Base-by-base conservation (phyloP, 495 filamentous ascomycete genomes). In the Beverwykella pulmonaria region DNA sequence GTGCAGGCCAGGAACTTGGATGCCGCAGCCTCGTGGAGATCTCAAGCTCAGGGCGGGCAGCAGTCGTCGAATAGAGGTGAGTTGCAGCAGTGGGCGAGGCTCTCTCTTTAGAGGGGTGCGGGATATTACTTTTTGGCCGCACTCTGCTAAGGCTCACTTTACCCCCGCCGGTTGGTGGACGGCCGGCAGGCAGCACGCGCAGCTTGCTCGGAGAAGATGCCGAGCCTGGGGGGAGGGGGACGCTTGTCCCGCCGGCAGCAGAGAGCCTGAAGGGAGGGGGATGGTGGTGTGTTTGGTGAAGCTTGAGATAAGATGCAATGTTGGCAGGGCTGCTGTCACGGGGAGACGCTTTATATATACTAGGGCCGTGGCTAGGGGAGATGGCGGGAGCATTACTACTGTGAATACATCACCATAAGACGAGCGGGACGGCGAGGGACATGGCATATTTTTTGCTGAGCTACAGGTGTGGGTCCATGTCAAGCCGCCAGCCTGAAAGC, bases 291-390 rank as follows among this genome's bases (percentile, higher is more conserved):
- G 58, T 41, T 25, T 34, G 47, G 30, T 25, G 54, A 53, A 54
- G 63, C 54, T 66, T 54, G 58, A 26, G 63, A 66, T 59, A 59
- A 59, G 63, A 60, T 20, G 54, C 19, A 53, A 34, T 27, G 20
- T 3, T 19, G 59, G 29, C 26, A 53, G 46, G 17, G 59, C 27
- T 53, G n/a, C 30, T 25, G 61, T 65, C 61, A 65, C 53, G 61
- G 53, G 53, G 20, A 17, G 2, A 41, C 49, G 39, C 6, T 25
- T 34, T 53, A 57, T 41, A 57, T 48, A 57, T 65, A 65, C 41
- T 25, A 20, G n/a, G 9, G 20, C 60, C 49, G 60, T 22, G 22
- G 44, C 15, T 32, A 26, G 32, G 32, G 41, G 19, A 53, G 25
- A 44, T 52, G 4, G 30, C 5, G 23, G 46, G n/a, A n/a, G n/a